Base-by-base conservation (phyloP, 1,139 yeast genomes). In the Zygoascus hellenicus region DNA sequence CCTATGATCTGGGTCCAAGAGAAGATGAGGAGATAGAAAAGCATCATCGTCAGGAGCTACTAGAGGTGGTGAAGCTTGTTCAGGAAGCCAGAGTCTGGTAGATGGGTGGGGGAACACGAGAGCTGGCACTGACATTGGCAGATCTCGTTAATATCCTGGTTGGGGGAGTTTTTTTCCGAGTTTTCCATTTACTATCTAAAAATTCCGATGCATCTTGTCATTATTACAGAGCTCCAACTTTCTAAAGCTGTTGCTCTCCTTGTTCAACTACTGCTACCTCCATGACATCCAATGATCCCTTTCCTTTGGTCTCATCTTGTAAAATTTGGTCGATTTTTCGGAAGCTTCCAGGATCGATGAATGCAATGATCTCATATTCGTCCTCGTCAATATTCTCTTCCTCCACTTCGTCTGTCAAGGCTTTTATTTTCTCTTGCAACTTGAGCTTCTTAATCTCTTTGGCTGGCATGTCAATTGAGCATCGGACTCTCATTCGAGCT, bases 241-340 rank as follows among this genome's bases (percentile, higher is more conserved):
- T 5, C 47, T 54, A 63, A 32, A 64, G 45, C 26, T 55, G 54
- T 42, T 60, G 64, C 29, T 74, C 77, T 16, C 75, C 72, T 51
- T 83, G 85, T 55, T 81, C 81, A 19, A 85, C 74, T 10, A 88
- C 96, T 9, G 96, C 95, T 82, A 88, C 83, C 56, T 89, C 97
- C 52, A 92, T 68, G 11, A 92, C 94, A 62, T 92, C 97, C 6
- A 92, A 73, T 2, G 77, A 70, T 1, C 90, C 90, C 50, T 71
- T 71, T 15, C 80, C 75, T 51, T 73, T 74, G 19, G 75, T 69
- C 31, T 81, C 80, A 16, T 68, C 58, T 46, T 75, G 77, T 11
- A 86, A 75, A 9, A 83, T 58, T 45, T 83, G 84, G 30, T 78
- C 83, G 47, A 85, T 70, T 14, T 71, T 79, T 56, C 92, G 77